Base-by-base conservation (phyloP, 257 asterid species). In the Catharanthus roseus region DNA sequence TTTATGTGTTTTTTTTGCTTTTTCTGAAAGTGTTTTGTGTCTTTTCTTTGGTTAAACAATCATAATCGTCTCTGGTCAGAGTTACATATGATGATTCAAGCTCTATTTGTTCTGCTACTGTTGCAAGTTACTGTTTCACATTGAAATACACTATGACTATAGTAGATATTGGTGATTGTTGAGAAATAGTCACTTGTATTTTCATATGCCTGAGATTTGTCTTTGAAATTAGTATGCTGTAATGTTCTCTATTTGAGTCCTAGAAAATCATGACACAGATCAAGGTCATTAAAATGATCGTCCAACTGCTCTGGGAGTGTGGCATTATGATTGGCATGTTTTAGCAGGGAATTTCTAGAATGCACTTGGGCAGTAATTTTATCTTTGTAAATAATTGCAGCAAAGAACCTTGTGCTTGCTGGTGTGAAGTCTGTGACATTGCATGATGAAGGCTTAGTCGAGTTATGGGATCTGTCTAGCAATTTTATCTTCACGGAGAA, bases 391-490 rank as follows among this genome's bases (percentile, higher is more conserved):
- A 75, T 64, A 19, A 33, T 80, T 80, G 87, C 96, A 92, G 98
- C 97, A 15, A 92, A 92, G 84, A 92, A 90, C 74, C 96, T 92
- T 69, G 75, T 92, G 68, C 97, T 92, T 74, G 98, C 98, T 57
- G 98, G 98, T 65, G 96, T 92, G 69, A 92, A 90, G 86, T 92
- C 98, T 72, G 96, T 92, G 84, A 88, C 95, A 7, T 79, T 92
- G 84, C 96, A 92, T 47, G 98, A 92, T 77, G 97, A 92, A 82
- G 92, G 92, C 45, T 54, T 79, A 13, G 93, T 92, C 70, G 95
- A 90, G 68, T 75, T 92, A 70, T 92, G 98, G 98, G 98, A 92
- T 78, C 76, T 92, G 84, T 90, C 97, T 6, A 81, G 98, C 82
- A 92, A 86, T 85, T 92, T 92, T 79, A 64, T 85, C 73, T 92